Evolutionary conservation across 2,329 filamentous ascomycete species (phyloP), one percentile per base, ranked within the genome.

Genomic region (Raffaelea arxii): DNA sequence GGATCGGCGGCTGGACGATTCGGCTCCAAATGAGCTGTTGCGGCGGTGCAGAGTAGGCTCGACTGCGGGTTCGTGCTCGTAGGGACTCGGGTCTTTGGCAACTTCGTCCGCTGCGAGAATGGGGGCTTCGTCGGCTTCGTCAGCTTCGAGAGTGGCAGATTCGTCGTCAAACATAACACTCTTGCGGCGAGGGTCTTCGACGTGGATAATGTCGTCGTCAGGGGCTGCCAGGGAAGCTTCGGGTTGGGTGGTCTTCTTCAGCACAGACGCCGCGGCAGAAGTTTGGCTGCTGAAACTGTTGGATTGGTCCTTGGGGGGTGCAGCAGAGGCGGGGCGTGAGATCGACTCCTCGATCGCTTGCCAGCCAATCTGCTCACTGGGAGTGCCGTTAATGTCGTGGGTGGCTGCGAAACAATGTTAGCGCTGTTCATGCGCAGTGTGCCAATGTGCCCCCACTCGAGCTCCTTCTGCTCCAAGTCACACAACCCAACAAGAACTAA

Each of bases 51-150:
- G 70, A 35, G 77, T 72, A 12, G 86, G 87, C n/a, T 83, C 84
- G 25, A 97, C 77, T 14, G 90, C 92, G 21, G 92, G 87, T 44
- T 86, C 80, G 58, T 87, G 72, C 54, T 78, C 80, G 47, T 82
- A 83, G 14, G 75, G 74, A 27, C 76, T 75, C 1, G 80, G 77
- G 46, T 85, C 78, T 62, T 90, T 91, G 49, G 80, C 75, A 25
- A 94, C 74, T 65, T 97, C 89, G 59, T 97, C 92, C 1, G 86
- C 75, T 7, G 92, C 92, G 43, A 98, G 70, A 53, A 98, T 95
- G 0, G 91, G 90, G 24, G 82, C 80, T 32, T 77, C 75, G 58
- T 85, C 82, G 25, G 84, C 78, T 18, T 77, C 75, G 44, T 78
- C 72, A 1, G 69, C 72, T 3, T 47, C 51, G 11, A 51, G 32